phyloP scores from a whole-genome alignment of 1,284 basidiomycete species.

The Moniliophthora roreri region DNA sequence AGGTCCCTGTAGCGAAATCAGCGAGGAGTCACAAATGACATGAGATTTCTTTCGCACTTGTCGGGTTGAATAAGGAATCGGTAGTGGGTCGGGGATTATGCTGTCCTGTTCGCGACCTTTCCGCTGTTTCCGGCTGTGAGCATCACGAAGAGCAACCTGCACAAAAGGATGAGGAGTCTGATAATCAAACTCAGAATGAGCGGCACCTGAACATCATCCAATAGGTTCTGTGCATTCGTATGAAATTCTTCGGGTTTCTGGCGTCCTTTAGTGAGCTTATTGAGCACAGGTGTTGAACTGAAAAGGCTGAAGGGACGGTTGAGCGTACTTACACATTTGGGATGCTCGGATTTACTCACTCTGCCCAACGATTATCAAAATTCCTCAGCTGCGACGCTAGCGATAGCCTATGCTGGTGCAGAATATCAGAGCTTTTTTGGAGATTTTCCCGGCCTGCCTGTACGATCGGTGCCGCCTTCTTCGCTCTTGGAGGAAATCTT shows the following conservation, averaged over 20 bases:
- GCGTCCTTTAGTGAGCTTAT: conserved; percentile 20
- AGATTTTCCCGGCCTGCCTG: conserved; percentile 15
- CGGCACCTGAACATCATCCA: conserved; percentile 18
- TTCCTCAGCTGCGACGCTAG: conserved; percentile 11
- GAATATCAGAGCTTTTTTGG: conserved; percentile 17
- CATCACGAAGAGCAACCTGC: conserved; percentile 11
- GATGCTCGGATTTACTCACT: conserved; percentile 9
- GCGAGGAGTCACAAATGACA: background rate
- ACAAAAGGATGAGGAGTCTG: background rate
- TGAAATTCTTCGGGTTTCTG: conserved; percentile 18
- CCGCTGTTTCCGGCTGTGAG: conserved; percentile 4
- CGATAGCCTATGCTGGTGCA: conserved; percentile 17
- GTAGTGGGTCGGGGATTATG: conserved; percentile 11
- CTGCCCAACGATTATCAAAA: conserved; percentile 19
- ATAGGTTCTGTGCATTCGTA: conserved; percentile 14
- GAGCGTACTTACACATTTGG: background rate
- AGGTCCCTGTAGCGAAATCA: background rate
- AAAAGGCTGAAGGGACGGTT: conserved; percentile 11
- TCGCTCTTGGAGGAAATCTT: conserved; percentile 6
- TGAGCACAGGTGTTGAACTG: conserved; percentile 17
- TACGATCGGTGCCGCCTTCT: conserved; percentile 8
- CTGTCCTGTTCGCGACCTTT: conserved; percentile 8
- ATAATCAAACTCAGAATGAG: background rate
- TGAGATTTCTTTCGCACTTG: background rate
- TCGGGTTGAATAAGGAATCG: background rate